A percentile compares a stretch with the other conserved stretches of the same genome.
phyloP scores from a whole-genome alignment of 192 early-diverging fungal species.

The Backusella australiensis region DNA sequence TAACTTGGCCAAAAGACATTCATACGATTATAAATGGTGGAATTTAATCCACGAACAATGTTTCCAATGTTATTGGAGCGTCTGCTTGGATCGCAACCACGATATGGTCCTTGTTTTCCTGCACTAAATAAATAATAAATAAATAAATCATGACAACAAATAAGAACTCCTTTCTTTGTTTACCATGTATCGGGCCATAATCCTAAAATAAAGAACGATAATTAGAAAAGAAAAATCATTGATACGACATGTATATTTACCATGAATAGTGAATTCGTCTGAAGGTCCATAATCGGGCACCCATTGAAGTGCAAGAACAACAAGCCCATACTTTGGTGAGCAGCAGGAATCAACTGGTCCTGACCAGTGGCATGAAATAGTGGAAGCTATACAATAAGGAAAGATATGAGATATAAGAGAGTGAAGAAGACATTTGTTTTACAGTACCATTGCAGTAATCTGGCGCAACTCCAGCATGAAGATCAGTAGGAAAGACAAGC shows the following conservation, averaged over 20 bases:
- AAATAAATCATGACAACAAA: background rate
- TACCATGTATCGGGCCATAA: slow-evolving; percentile 45
- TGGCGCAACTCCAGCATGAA: background rate
- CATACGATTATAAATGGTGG: slow-evolving; percentile 32
- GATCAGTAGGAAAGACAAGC: background rate
- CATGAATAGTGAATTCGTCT: slow-evolving; percentile 43
- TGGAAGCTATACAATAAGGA: background rate
- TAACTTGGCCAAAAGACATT: slow-evolving; percentile 51
- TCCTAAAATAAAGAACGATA: background rate
- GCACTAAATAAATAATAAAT: slow-evolving; percentile 20
- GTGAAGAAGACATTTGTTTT: background rate
- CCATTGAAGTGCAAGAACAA: slow-evolving; percentile 39
- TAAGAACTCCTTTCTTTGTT: background rate
- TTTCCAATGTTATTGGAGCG: slow-evolving; percentile 53
- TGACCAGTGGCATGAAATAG: slow-evolving; percentile 31
- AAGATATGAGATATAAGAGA: background rate
- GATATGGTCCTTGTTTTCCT: slow-evolving; percentile 35
- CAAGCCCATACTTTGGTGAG: slow-evolving; percentile 33
- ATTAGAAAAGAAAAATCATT: background rate
- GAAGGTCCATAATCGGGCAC: slow-evolving; percentile 26
- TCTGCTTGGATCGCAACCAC: slow-evolving; percentile 67
- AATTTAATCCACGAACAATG: slow-evolving; percentile 38
- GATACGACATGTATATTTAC: slow-evolving; percentile 1
- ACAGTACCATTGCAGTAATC: slow-evolving; percentile 2
- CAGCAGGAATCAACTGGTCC: slow-evolving; percentile 30